phyloP scores from a whole-genome alignment of 1,139 yeast genomes.

The Sugiyamaella japonica region DNA sequence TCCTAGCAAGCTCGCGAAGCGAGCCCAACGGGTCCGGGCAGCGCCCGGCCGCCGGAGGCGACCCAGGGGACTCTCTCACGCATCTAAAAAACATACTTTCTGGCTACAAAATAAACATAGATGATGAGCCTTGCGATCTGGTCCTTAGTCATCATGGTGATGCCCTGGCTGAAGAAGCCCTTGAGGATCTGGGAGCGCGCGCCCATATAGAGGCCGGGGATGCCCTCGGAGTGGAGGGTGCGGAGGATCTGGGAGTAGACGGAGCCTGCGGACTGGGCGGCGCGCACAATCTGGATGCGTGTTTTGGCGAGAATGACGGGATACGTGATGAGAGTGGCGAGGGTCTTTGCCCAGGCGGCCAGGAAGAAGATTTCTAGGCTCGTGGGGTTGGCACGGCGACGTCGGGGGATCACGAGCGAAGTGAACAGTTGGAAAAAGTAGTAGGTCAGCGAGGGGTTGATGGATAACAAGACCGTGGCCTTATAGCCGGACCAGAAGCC shows the following conservation, averaged over 20 bases:
- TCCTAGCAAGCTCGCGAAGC: too few relatives aligned
- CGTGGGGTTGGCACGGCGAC: slow-evolving; percentile 36
- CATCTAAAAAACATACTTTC: slow-evolving; percentile 17
- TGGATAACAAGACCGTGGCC: slow-evolving; percentile 66
- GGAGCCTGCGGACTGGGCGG: slow-evolving; percentile 13
- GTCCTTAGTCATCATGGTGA: slow-evolving; percentile 42
- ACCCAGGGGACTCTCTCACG: neutral
- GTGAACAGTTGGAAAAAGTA: slow-evolving; percentile 38
- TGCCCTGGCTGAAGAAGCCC: slow-evolving; percentile 42
- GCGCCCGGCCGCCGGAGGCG: too few relatives aligned
- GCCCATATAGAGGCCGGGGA: slow-evolving; percentile 70
- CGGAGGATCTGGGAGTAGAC: slow-evolving; percentile 39
- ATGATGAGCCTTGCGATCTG: slow-evolving; percentile 37
- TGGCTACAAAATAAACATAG: slow-evolving; percentile 29
- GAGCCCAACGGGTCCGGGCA: too few relatives aligned
- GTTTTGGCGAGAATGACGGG: slow-evolving; percentile 57
- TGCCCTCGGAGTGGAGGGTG: slow-evolving; percentile 65
- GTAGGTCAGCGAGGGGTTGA: slow-evolving; percentile 77
- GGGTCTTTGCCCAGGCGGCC: slow-evolving; percentile 40
- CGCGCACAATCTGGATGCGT: slow-evolving; percentile 67
- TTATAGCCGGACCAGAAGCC: slow-evolving; percentile 80
- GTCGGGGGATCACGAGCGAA: slow-evolving; percentile 31
- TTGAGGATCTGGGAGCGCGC: slow-evolving; percentile 39
- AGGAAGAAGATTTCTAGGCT: slow-evolving; percentile 34
- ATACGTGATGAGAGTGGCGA: slow-evolving; percentile 40